Percentiles rank a stretch among this genome's conserved stretches.
phyloP scores from a whole-genome alignment of 1,284 basidiomycete genomes.

The Apiotrichum siamense region DNA sequence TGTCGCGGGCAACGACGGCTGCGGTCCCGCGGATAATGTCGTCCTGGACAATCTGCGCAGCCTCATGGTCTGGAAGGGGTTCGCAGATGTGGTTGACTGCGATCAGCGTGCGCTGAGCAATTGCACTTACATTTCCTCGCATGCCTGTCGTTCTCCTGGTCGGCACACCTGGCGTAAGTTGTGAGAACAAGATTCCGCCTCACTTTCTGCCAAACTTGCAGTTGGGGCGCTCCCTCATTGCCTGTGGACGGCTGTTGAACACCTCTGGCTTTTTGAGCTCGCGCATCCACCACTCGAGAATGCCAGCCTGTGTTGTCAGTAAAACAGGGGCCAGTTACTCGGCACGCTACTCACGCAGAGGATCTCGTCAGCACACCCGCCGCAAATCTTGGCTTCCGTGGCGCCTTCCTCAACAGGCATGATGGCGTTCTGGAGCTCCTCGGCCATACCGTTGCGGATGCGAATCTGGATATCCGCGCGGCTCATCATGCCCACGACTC shows the following conservation, averaged over 20 bases:
- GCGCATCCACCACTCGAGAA: constrained; percentile 25
- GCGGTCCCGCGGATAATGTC: constrained; percentile 13
- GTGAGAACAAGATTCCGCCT: neutral
- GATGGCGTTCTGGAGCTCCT: constrained; percentile 19
- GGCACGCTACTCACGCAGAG: constrained; percentile 12
- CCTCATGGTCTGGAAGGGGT: constrained; percentile 11
- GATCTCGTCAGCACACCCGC: constrained; percentile 21
- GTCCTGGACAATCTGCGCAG: constrained; percentile 15
- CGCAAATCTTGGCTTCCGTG: constrained; percentile 11
- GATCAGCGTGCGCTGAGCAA: neutral
- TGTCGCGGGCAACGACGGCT: neutral
- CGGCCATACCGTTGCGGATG: constrained; percentile 18
- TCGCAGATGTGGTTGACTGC: constrained; percentile 24
- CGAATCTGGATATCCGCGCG: constrained; percentile 19
- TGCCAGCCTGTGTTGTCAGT: constrained; percentile 15
- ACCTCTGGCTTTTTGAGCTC: constrained; percentile 21
- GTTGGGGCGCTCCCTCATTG: constrained; percentile 12
- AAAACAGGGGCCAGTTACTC: too few relatives aligned
- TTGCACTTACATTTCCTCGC: constrained; percentile 19
- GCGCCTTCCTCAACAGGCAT: constrained; percentile 10
- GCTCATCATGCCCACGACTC: constrained; percentile 20
- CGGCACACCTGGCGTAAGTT: neutral
- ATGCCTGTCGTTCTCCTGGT: constrained; percentile 16
- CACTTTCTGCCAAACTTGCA: constrained; percentile 23
- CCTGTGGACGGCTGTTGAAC: constrained; percentile 2